Evolutionary conservation across 1,284 basidiomycete genomes (phyloP).

Genomic region (Mycena citricolor): DNA sequence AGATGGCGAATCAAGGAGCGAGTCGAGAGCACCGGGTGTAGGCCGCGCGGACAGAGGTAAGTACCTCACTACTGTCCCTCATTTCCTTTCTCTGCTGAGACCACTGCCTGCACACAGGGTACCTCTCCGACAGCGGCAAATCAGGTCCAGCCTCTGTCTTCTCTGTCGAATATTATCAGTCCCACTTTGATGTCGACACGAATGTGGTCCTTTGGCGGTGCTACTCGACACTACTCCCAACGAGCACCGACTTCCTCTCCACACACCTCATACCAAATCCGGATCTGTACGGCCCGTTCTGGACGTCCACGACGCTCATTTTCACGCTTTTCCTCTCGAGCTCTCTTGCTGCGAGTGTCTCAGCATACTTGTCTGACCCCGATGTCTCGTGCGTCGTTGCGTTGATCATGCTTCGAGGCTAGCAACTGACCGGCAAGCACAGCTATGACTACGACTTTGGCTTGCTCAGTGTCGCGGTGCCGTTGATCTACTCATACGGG

Average conservation of each 20-base stretch:
- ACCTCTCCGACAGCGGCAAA: constrained; percentile 48
- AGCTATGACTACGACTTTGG: constrained; percentile 85
- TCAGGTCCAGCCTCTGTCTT: constrained; percentile 61
- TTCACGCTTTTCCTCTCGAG: constrained; percentile 91
- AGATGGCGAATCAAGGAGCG: constrained; percentile 26
- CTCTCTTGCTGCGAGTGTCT: constrained; percentile 81
- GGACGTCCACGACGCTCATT: constrained; percentile 91
- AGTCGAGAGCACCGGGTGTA: constrained; percentile 38
- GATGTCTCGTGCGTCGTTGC: no score
- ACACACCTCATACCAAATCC: constrained; percentile 67
- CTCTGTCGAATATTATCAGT: constrained; percentile 77
- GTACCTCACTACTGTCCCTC: constrained; percentile 20
- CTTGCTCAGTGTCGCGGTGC: constrained; percentile 77
- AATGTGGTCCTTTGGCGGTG: constrained; percentile 72
- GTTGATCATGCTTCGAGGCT: no score
- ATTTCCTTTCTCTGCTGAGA: background rate
- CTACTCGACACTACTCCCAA: constrained; percentile 70
- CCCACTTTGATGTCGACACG: constrained; percentile 81
- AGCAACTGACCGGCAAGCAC: no score
- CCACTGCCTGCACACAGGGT: constrained; percentile 39
- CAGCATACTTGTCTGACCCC: constrained; percentile 72
- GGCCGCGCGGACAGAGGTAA: constrained; percentile 53
- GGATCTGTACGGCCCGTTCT: constrained; percentile 90
- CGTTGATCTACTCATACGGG: constrained; percentile 84
- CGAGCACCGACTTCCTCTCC: constrained; percentile 55